Conservation (phyloP, 345 rosid species). For the Laguncularia racemosa region DNA sequence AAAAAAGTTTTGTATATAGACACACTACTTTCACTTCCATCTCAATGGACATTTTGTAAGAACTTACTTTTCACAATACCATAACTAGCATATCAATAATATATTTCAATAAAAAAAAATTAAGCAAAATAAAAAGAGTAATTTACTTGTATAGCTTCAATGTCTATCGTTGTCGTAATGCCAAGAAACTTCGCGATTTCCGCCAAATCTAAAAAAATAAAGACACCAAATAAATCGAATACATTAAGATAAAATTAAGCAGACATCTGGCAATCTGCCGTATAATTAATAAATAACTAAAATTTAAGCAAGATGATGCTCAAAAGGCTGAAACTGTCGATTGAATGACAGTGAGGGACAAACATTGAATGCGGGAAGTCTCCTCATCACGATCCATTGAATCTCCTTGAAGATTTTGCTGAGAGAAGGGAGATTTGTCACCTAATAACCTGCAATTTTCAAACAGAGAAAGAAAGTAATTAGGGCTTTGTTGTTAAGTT, state of each 20-base stretch:
- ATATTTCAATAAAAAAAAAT: not conserved
- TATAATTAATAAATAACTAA: not conserved
- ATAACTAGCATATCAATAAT: too few relatives aligned
- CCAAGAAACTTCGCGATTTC: slow-evolving; percentile 96
- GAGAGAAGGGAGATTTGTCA: slow-evolving; percentile 93
- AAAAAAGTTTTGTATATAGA: too few relatives aligned
- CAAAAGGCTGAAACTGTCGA: not conserved
- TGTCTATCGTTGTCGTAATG: slow-evolving; percentile 66
- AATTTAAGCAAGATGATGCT: not conserved
- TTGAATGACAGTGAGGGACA: not conserved
- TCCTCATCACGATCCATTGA: slow-evolving; percentile 90
- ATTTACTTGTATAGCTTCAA: slow-evolving; percentile 81
- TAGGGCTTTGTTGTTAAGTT: not conserved
- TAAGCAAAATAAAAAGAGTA: not conserved
- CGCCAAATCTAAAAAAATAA: slow-evolving; percentile 54
- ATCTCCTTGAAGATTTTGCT: slow-evolving; percentile 76
- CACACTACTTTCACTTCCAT: too few relatives aligned
- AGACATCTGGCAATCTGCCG: not conserved
- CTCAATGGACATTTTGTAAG: too few relatives aligned
- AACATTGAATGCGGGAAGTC: slow-evolving; percentile 87
- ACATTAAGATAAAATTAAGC: not conserved
- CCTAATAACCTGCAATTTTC: slow-evolving; percentile 60
- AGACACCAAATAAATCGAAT: not conserved
- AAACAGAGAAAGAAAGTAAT: not conserved
- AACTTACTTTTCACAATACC: too few relatives aligned